A percentile compares a stretch with the other conserved stretches of the same genome.
phyloP scores from a whole-genome alignment of 164 flowering plant genomes.

The Platanus orientalis region DNA sequence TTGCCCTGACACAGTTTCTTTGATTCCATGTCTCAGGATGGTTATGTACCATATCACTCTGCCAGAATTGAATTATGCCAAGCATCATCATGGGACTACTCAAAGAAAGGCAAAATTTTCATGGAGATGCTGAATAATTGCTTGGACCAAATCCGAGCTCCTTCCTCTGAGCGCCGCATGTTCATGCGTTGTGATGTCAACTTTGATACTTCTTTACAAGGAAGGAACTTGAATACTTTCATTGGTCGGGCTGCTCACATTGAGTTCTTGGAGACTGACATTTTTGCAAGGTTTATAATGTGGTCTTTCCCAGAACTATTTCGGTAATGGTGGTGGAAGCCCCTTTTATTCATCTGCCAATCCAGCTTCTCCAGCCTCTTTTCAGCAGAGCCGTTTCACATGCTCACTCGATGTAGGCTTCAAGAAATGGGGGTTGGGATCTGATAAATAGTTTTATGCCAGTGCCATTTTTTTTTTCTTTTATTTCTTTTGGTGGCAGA shows the following conservation, averaged over 20 bases:
- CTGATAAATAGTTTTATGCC: neutral
- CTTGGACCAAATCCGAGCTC: conserved; percentile 84
- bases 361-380: neutral
- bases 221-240: conserved; percentile 69
- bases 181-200: conserved; percentile 96
- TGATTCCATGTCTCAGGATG: conserved; percentile 57
- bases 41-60: conserved; percentile 97
- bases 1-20: neutral
- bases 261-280: conserved; percentile 84
- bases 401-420: neutral
- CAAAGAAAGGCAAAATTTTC: conserved; percentile 69
- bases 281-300: conserved; percentile 83
- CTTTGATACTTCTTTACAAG: conserved; percentile 77
- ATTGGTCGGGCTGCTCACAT: conserved; percentile 98
- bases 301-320: conserved; percentile 94
- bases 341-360: neutral
- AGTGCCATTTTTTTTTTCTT: too few relatives aligned
- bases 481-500: neutral
- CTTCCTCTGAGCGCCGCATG: conserved; percentile 58
- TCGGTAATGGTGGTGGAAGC: conserved; percentile 22
- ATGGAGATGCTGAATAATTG: conserved; percentile 89
- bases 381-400: neutral
- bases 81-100: conserved; percentile 69
- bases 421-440: neutral
- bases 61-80: conserved; percentile 88